Percentiles rank a stretch among this genome's conserved stretches.
phyloP scores from a whole-genome alignment of 1,139 yeast genomes.

The Zhuliangozyma blackwelliae region DNA sequence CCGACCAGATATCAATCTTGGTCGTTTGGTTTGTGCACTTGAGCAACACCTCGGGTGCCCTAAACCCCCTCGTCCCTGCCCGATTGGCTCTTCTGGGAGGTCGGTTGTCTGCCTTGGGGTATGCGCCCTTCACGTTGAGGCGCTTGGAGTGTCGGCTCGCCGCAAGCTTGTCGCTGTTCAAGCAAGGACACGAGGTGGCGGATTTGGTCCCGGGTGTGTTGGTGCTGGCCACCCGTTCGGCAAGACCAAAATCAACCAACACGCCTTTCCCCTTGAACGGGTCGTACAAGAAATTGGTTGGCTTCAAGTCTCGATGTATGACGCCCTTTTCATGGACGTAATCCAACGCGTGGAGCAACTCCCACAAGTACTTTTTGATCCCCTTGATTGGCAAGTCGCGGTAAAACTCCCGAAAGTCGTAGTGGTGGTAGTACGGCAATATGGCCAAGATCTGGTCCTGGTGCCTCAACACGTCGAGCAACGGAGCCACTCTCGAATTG shows the following conservation, averaged over 20 bases:
- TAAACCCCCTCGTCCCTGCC: conserved; percentile 95
- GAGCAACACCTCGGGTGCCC: conserved; percentile 91
- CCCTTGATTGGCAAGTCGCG: conserved; percentile 76
- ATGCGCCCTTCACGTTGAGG: conserved; percentile 54
- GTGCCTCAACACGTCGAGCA: conserved; percentile 78
- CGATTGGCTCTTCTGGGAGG: conserved; percentile 93
- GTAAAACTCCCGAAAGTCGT: conserved; percentile 85
- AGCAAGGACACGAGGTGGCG: conserved; percentile 31
- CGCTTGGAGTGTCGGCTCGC: conserved; percentile 27
- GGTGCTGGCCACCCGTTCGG: conserved; percentile 45
- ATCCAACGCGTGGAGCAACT: conserved; percentile 68
- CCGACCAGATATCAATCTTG: conserved; percentile 88
- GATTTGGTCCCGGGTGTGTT: conserved; percentile 5
- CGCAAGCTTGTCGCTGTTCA: conserved; percentile 19
- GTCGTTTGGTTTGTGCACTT: conserved; percentile 83
- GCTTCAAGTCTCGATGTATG: conserved; percentile 87
- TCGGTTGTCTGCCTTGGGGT: conserved; percentile 75
- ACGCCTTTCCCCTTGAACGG: conserved; percentile 75
- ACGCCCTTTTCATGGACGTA: conserved; percentile 74
- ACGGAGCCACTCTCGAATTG: conserved; percentile 76
- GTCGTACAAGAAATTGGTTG: conserved; percentile 82
- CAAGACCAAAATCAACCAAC: conserved; percentile 88
- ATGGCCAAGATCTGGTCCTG: conserved; percentile 93
- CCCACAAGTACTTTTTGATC: conserved; percentile 74
- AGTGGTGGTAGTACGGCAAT: conserved; percentile 85